Percentiles rank a stretch among this genome's conserved stretches.
phyloP scores from a whole-genome alignment of 78 protist genomes.

The Chrysochromulina parva region DNA sequence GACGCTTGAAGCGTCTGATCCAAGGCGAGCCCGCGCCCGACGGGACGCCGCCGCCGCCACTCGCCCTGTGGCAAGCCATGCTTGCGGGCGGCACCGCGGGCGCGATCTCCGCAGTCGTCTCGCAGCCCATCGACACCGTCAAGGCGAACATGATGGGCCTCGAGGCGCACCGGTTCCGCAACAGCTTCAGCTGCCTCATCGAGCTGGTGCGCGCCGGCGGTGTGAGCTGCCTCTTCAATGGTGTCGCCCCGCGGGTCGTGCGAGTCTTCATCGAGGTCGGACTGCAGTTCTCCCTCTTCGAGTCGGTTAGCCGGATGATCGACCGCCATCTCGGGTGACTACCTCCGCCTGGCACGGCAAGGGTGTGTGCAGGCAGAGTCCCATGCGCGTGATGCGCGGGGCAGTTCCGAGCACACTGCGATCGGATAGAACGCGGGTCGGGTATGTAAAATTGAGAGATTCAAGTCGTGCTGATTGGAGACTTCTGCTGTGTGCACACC shows the following conservation, averaged over 20 bases:
- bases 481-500: too few relatives aligned
- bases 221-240: background rate
- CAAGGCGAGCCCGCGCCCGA: background rate
- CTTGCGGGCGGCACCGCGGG: background rate
- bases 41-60: background rate
- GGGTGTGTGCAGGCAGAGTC: too few relatives aligned
- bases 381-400: too few relatives aligned
- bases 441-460: too few relatives aligned
- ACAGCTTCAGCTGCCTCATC: background rate
- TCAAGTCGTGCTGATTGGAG: too few relatives aligned
- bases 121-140: slow-evolving; percentile 5
- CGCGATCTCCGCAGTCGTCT: background rate
- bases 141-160: background rate
- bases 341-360: too few relatives aligned
- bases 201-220: background rate
- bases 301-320: background rate
- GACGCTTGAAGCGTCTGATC: background rate
- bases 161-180: background rate
- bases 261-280: background rate
- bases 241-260: background rate
- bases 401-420: too few relatives aligned
- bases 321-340: too few relatives aligned
- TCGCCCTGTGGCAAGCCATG: background rate
- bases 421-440: too few relatives aligned
- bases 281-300: background rate